These are phyloP conservation scores for Sesbania bispinosa DNA, from an alignment of 306 rosid species.

Conservation along the genomic window DNA sequence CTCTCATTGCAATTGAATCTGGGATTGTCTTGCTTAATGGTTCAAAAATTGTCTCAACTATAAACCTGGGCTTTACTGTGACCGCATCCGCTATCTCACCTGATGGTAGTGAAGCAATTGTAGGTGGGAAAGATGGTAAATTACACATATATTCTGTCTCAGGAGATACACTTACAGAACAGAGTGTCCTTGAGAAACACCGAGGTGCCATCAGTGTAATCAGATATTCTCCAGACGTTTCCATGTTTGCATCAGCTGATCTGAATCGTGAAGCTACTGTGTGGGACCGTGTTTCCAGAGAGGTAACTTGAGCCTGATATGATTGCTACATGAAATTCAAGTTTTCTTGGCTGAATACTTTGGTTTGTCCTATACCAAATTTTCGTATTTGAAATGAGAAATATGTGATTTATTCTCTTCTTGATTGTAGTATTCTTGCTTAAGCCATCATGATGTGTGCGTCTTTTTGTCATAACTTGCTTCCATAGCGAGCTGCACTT, in stretches of 20 bases:
- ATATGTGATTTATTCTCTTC: background rate
- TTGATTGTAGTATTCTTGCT: conserved; percentile 14
- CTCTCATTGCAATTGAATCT: conserved; percentile 71
- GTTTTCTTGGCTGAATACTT: background rate
- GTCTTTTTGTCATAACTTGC: background rate
- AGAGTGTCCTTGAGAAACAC: conserved; percentile 81
- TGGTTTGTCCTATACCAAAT: background rate
- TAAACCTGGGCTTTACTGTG: conserved; percentile 69
- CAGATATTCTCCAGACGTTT: conserved; percentile 81
- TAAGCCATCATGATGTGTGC: background rate
- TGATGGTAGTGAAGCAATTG: conserved; percentile 86
- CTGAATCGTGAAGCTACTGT: conserved; percentile 94
- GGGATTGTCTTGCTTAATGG: conserved; percentile 84
- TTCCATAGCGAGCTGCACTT: background rate
- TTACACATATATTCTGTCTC: conserved; percentile 68
- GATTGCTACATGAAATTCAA: conserved; percentile 1
- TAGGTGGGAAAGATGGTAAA: conserved; percentile 94
- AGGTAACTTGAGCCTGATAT: conserved; percentile 50
- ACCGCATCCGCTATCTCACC: conserved; percentile 76
- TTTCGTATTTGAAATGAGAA: conserved; percentile 9
- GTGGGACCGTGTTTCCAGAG: conserved; percentile 73
- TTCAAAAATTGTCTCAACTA: conserved; percentile 54
- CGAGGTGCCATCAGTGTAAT: conserved; percentile 88
- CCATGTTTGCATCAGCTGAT: conserved; percentile 98
- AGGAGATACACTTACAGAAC: conserved; percentile 72